Conservation (phyloP, 192 early-diverging fungal genomes). For the Entomortierella lignicola region DNA sequence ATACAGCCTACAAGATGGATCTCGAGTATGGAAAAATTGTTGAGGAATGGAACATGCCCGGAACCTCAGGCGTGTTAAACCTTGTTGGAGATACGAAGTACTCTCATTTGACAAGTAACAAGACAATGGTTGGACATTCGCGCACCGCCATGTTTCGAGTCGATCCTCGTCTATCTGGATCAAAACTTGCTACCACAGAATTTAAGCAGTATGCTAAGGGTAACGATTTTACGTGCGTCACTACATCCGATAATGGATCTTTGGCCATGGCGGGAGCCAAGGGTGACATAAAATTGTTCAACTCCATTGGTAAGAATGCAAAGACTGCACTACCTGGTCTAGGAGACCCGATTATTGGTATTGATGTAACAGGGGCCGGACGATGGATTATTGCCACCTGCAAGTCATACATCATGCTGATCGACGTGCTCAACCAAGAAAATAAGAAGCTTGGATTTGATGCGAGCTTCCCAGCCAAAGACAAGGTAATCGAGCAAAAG, state of each 20-base stretch:
- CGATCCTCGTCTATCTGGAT: conserved; percentile 84
- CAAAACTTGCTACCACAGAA: conserved; percentile 76
- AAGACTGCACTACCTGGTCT: conserved; percentile 89
- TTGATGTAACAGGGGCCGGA: conserved; percentile 91
- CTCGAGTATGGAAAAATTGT: conserved; percentile 91
- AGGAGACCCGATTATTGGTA: conserved; percentile 88
- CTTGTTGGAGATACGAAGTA: conserved; percentile 83
- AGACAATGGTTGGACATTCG: conserved; percentile 86
- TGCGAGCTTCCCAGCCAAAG: conserved; percentile 71
- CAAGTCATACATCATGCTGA: conserved; percentile 83
- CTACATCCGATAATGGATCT: conserved; percentile 84
- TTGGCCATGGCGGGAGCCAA: conserved; percentile 84
- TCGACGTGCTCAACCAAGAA: conserved; percentile 70
- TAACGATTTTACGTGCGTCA: conserved; percentile 75
- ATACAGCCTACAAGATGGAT: conserved; percentile 91
- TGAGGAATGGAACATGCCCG: conserved; percentile 92
- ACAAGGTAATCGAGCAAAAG: conserved; percentile 58
- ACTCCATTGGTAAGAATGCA: conserved; percentile 82
- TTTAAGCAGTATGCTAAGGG: conserved; percentile 78
- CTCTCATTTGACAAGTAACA: conserved; percentile 76
- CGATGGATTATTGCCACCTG: conserved; percentile 91
- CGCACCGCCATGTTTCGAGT: conserved; percentile 87
- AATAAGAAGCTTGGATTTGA: conserved; percentile 74
- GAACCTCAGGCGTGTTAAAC: conserved; percentile 71
- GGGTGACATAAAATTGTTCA: conserved; percentile 90